Conservation (phyloP, 331 rosid genomes). For the Telfairia occidentalis region DNA sequence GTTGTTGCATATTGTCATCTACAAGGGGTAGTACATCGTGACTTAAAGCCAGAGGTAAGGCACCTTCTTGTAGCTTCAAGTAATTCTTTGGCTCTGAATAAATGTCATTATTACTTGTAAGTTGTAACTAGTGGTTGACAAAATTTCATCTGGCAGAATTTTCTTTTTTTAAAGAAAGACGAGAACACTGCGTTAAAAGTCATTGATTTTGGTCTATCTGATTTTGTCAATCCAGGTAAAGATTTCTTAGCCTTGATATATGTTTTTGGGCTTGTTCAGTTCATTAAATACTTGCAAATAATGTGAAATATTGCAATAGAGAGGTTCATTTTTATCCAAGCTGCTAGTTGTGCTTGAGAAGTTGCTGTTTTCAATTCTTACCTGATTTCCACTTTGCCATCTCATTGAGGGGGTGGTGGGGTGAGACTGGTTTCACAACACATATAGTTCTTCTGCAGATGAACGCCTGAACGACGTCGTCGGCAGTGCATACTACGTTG, state of each 20-base stretch:
- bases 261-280: not conserved
- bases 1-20: conserved; percentile 88
- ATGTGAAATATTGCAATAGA: not conserved
- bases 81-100: not conserved
- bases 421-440: conserved; percentile 15
- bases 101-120: not conserved
- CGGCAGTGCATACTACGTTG: conserved; percentile 96
- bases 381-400: not conserved
- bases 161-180: conserved; percentile 65
- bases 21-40: conserved; percentile 96
- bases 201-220: conserved; percentile 97
- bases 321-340: not conserved
- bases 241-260: conserved; percentile 7
- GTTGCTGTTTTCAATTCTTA: not conserved
- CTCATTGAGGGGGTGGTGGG: not conserved
- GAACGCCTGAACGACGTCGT: conserved; percentile 87
- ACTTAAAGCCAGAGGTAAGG: conserved; percentile 90
- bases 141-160: conserved; percentile 51
- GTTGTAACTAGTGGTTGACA: not conserved
- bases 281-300: not conserved
- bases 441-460: conserved; percentile 48
- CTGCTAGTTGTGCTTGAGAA: not conserved
- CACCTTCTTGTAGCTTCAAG: not conserved
- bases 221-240: conserved; percentile 82
- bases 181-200: conserved; percentile 70